phyloP scores from a whole-genome alignment of 176 grass and related monocot species.

The Aegilops tauschii region DNA sequence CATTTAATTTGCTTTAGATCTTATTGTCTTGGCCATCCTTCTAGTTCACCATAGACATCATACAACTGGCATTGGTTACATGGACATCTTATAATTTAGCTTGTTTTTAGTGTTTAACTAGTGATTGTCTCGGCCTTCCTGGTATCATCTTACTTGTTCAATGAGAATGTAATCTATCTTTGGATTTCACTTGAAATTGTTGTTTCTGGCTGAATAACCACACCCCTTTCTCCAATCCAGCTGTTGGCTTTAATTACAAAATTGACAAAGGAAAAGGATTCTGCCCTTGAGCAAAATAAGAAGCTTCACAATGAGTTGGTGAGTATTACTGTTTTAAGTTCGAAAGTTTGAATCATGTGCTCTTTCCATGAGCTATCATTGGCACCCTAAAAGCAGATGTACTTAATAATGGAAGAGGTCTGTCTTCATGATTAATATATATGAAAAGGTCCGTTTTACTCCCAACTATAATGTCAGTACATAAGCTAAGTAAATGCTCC shows the following conservation, averaged over 20 bases:
- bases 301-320: slow-evolving; percentile 52
- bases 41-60: not conserved
- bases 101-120: not conserved
- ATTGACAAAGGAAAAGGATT: slow-evolving; percentile 47
- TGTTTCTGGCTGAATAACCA: slow-evolving; percentile 19
- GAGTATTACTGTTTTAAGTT: slow-evolving; percentile 15
- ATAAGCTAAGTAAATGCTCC: not conserved
- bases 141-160: not conserved
- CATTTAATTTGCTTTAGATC: slow-evolving; percentile 2
- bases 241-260: slow-evolving; percentile 34
- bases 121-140: not conserved
- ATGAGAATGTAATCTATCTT: not conserved
- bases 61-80: not conserved
- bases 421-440: slow-evolving; percentile 6
- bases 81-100: not conserved
- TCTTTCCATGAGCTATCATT: not conserved
- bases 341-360: not conserved
- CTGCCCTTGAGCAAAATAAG: slow-evolving; percentile 53
- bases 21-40: not conserved
- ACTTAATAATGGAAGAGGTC: not conserved
- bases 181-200: not conserved
- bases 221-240: slow-evolving; percentile 33
- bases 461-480: not conserved
- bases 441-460: not conserved
- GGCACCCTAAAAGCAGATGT: not conserved